Percentiles rank a stretch among this genome's conserved stretches.
phyloP scores from a whole-genome alignment of 1,139 yeast species.

The Taiozyma sp. region DNA sequence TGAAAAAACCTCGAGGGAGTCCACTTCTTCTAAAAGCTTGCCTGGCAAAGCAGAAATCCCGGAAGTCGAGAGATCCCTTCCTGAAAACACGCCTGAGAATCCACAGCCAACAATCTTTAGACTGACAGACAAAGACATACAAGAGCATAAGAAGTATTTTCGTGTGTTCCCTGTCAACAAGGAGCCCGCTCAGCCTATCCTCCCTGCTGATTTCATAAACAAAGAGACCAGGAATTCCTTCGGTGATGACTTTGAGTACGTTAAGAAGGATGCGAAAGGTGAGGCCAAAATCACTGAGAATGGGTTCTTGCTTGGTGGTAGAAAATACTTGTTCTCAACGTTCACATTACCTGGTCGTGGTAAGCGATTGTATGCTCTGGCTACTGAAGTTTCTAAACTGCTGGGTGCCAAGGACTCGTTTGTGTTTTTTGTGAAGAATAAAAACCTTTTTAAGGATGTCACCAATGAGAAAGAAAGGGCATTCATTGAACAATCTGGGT shows the following conservation, averaged over 20 bases:
- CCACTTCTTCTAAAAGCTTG: neutral
- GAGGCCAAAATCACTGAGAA: slow-evolving; percentile 48
- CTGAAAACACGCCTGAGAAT: slow-evolving; percentile 17
- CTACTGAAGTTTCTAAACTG: slow-evolving; percentile 66
- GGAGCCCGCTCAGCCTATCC: slow-evolving; percentile 5
- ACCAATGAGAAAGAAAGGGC: slow-evolving; percentile 59
- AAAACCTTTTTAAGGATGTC: slow-evolving; percentile 49
- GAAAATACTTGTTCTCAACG: slow-evolving; percentile 51
- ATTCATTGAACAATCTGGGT: slow-evolving; percentile 48
- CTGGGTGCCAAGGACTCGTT: slow-evolving; percentile 65
- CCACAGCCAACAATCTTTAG: slow-evolving; percentile 24
- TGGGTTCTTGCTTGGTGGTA: slow-evolving; percentile 54
- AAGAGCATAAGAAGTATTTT: slow-evolving; percentile 12
- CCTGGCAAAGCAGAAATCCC: slow-evolving; percentile 1
- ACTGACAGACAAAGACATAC: slow-evolving; percentile 27
- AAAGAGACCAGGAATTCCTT: slow-evolving; percentile 22
- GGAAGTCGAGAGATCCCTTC: slow-evolving; percentile 12
- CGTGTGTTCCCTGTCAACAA: slow-evolving; percentile 13
- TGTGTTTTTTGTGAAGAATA: slow-evolving; percentile 56
- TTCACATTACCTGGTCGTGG: slow-evolving; percentile 51
- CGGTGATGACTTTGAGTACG: slow-evolving; percentile 31
- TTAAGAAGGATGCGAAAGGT: slow-evolving; percentile 46
- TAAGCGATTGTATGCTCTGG: slow-evolving; percentile 54
- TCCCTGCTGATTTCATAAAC: slow-evolving; percentile 6
- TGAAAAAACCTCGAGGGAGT: neutral